Percentiles rank a stretch among this genome's conserved stretches.
phyloP scores from a whole-genome alignment of 768 basidiomycete species.

The Phaeolepiota aurea region DNA sequence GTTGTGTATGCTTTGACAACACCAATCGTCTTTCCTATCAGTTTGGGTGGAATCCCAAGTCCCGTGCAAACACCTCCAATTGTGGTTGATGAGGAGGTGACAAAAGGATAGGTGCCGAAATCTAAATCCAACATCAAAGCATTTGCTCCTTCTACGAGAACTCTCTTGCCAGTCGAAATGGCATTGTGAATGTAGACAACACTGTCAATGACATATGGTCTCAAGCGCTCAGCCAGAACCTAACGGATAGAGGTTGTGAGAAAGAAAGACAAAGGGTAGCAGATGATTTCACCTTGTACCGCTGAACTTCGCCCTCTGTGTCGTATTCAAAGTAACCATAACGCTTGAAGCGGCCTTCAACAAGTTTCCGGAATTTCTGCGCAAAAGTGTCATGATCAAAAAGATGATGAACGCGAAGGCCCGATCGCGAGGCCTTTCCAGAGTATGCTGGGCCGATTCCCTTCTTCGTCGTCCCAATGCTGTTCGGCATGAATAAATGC shows the following conservation, averaged over 20 bases:
- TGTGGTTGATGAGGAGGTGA: slow-evolving; percentile 89
- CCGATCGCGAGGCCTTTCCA: slow-evolving; percentile 92
- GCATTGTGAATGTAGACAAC: slow-evolving; percentile 80
- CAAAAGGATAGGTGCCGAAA: slow-evolving; percentile 96
- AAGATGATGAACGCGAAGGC: slow-evolving; percentile 92
- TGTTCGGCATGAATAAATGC: slow-evolving; percentile 15
- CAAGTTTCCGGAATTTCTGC: slow-evolving; percentile 86
- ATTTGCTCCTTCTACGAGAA: slow-evolving; percentile 96
- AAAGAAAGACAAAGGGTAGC: not conserved
- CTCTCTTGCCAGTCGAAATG: slow-evolving; percentile 60
- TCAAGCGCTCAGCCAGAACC: slow-evolving; percentile 77
- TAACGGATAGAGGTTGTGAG: slow-evolving; percentile 18
- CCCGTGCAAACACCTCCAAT: slow-evolving; percentile 97
- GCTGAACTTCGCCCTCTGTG: slow-evolving; percentile 89
- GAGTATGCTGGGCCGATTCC: slow-evolving; percentile 99
- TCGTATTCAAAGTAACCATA: slow-evolving; percentile 98
- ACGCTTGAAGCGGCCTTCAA: slow-evolving; percentile 96
- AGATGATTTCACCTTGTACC: slow-evolving; percentile 70
- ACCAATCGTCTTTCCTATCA: slow-evolving; percentile 81
- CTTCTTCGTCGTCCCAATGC: slow-evolving; percentile 96
- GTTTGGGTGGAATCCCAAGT: slow-evolving; percentile 89
- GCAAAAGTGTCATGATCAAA: slow-evolving; percentile 84
- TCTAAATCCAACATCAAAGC: slow-evolving; percentile 98
- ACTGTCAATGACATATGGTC: slow-evolving; percentile 86
- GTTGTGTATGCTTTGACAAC: slow-evolving; percentile 99